Conservation (phyloP, 306 rosid species). For the Castanopsis chinensis region DNA sequence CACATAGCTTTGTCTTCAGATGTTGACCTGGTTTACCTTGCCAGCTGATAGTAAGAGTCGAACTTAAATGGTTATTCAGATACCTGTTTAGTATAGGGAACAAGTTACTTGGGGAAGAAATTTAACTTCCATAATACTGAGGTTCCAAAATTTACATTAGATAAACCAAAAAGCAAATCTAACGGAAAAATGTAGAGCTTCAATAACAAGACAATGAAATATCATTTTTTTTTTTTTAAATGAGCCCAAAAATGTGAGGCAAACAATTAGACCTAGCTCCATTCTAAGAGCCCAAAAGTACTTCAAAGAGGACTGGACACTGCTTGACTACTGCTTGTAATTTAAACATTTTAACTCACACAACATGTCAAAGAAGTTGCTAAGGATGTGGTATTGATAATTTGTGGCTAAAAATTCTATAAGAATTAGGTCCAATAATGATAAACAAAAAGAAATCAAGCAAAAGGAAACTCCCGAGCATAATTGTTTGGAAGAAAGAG, state of each 20-base stretch:
- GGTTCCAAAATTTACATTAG: not conserved
- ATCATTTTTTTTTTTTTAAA: too few relatives aligned
- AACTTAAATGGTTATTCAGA: slow-evolving; percentile 62
- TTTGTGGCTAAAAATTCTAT: not conserved
- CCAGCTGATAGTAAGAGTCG: slow-evolving; percentile 70
- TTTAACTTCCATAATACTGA: not conserved
- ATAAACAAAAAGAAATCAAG: not conserved
- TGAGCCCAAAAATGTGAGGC: not conserved
- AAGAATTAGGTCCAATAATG: not conserved
- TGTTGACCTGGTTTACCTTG: slow-evolving; percentile 58
- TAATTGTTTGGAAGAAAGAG: not conserved
- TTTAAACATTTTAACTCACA: not conserved
- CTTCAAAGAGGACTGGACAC: not conserved
- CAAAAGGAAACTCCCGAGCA: not conserved
- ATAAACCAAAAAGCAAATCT: not conserved
- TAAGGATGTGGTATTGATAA: not conserved
- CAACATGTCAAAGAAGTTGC: not conserved
- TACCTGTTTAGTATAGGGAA: slow-evolving; percentile 57
- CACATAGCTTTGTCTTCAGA: slow-evolving; percentile 53
- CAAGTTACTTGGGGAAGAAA: slow-evolving; percentile 19
- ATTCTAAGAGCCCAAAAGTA: not conserved
- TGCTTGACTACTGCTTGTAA: not conserved
- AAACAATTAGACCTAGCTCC: not conserved
- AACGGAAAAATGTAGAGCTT: not conserved
- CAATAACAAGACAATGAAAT: not conserved